Percentiles rank a stretch among this genome's conserved stretches.
Evolutionary conservation across 2,329 filamentous ascomycete genomes (phyloP).

Genomic region (Aaosphaeria pasadenensis): DNA sequence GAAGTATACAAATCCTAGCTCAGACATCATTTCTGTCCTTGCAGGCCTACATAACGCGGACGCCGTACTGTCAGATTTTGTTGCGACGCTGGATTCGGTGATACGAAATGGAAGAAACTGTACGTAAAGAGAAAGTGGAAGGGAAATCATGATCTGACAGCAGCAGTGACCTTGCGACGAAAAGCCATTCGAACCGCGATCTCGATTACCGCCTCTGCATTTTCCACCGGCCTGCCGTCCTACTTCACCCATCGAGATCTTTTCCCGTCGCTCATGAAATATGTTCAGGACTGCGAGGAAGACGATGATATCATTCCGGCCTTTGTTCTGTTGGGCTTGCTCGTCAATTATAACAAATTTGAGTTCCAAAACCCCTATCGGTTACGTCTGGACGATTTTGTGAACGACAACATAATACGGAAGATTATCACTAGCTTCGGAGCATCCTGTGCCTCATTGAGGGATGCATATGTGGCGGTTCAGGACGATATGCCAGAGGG

Average conservation of each 20-base stretch:
- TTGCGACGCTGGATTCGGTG: constrained; percentile 74
- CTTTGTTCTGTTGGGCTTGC: constrained; percentile 77
- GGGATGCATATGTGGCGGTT: constrained; percentile 77
- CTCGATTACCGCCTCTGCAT: constrained; percentile 86
- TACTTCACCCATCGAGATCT: constrained; percentile 95
- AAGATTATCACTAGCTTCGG: constrained; percentile 78
- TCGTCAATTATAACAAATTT: constrained; percentile 99
- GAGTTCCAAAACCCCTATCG: constrained; percentile 97
- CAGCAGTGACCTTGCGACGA: constrained; percentile 66
- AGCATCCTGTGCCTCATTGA: constrained; percentile 63
- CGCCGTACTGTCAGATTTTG: constrained; percentile 82
- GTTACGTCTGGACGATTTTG: constrained; percentile 87
- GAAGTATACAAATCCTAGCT: constrained; percentile 91
- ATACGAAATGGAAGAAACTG: constrained; percentile 72
- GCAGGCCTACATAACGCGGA: constrained; percentile 89
- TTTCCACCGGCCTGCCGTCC: constrained; percentile 88
- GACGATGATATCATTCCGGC: constrained; percentile 63
- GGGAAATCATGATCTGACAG: neutral
- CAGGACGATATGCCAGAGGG: constrained; percentile 88
- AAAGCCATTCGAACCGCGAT: constrained; percentile 80
- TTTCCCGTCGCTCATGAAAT: constrained; percentile 94
- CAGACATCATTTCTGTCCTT: constrained; percentile 87
- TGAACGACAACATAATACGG: constrained; percentile 83
- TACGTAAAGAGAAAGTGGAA: constrained; percentile 48
- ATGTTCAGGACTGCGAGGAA: constrained; percentile 74